Base-by-base conservation (phyloP, 768 basidiomycete species). In the Podaxis rugospora region DNA sequence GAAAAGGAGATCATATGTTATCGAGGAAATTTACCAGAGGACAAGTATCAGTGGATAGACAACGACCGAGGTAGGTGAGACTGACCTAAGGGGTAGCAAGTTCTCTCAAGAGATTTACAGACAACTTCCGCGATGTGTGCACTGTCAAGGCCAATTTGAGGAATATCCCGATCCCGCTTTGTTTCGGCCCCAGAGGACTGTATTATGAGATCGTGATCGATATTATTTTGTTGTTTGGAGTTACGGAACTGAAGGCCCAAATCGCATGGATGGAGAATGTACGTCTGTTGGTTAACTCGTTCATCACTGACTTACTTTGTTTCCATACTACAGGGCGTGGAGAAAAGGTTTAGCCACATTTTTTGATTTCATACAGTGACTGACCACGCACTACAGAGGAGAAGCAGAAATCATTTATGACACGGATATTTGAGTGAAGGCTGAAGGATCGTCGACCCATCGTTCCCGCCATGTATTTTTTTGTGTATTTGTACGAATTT, bases 241-340 rank as follows among this genome's bases (percentile, higher is more conserved):
- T 80, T 50, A 84, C 82, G 2, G 84, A 85, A 62, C 66, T 84
- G 62, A 78, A 75, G 60, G 83, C 82, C 0, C 78, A 82, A 51
- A 75, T 85, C 51, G 71, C 74, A 25, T 85, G 83, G 83, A 68
- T 72, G 63, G 80, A 83, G 39, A 75, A 76, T 51, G 81, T 70
- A 25, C 76, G 76, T 59, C 18, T 11, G 16, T 32, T 42, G 16
- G 53, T 51, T 57, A 16, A 16, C 54, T 40, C 58, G 65, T 3
- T 21, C 28, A 23, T 2, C 65, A n/a, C 27, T 49, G 1, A 42
- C 5, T 46, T n/a, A 42, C 5, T 47, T 18, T 35, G 27, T 49
- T 50, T n/a, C 42, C 6, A 16, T 44, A 23, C 2, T 37, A 16
- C 50, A 79, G 78, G 77, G 73, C 5, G 49, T 54, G 27, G 76